phyloP scores from a whole-genome alignment of 2,329 filamentous ascomycete species.

The Trichoderma asperellum region DNA sequence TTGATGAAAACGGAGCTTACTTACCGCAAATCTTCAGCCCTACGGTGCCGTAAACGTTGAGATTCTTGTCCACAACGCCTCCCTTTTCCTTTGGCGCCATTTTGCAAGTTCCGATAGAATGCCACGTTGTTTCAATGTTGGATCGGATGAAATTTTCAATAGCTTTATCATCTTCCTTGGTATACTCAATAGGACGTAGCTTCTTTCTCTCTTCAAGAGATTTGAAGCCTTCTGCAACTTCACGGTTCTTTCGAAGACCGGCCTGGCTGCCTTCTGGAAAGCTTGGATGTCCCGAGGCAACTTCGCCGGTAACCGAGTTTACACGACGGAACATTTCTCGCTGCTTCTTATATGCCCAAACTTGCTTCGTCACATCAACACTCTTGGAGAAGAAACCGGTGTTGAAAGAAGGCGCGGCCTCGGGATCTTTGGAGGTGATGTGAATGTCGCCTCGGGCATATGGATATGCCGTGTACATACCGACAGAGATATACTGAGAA shows the following conservation, averaged over 20 bases:
- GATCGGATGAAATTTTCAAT: slow-evolving; percentile 50
- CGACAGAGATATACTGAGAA: slow-evolving; percentile 56
- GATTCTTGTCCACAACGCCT: slow-evolving; percentile 47
- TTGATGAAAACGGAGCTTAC: slow-evolving; percentile 28
- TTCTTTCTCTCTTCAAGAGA: slow-evolving; percentile 38
- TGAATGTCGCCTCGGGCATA: slow-evolving; percentile 65
- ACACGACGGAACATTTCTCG: slow-evolving; percentile 63
- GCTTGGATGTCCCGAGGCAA: slow-evolving; percentile 46
- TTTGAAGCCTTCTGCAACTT: slow-evolving; percentile 30
- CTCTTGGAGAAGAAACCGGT: slow-evolving; percentile 53
- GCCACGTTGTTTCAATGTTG: slow-evolving; percentile 48
- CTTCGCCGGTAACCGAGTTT: slow-evolving; percentile 53
- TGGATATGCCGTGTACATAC: slow-evolving; percentile 61
- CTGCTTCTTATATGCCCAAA: slow-evolving; percentile 67
- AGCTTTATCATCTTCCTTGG: slow-evolving; percentile 51
- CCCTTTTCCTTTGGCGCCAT: slow-evolving; percentile 45
- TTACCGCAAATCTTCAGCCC: slow-evolving; percentile 45
- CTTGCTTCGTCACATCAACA: slow-evolving; percentile 59
- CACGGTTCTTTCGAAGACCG: slow-evolving; percentile 35
- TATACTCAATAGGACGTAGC: slow-evolving; percentile 47
- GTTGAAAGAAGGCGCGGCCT: slow-evolving; percentile 57
- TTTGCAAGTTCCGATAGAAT: slow-evolving; percentile 49
- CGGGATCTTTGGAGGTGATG: slow-evolving; percentile 51
- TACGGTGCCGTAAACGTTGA: slow-evolving; percentile 48
- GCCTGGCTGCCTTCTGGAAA: slow-evolving; percentile 50